Base-by-base conservation (phyloP, 176 grass and related monocot species). In the Carex littledalei region DNA sequence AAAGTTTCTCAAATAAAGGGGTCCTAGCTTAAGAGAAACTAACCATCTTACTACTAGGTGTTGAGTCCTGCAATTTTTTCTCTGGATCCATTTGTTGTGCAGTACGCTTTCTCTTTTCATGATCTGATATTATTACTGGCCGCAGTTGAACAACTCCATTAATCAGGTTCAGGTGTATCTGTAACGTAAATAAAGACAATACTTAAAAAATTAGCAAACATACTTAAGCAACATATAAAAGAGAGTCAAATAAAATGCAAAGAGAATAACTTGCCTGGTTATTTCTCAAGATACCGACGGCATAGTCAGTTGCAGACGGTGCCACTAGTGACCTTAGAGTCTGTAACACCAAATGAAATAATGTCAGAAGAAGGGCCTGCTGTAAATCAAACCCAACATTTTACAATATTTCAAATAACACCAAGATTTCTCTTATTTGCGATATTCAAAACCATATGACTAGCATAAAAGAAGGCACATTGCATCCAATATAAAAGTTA, bases 101-200 rank as follows among this genome's bases (percentile, higher is more conserved):
- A 8, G 22, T 83, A n/a, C 13, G 81, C 81, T 83, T 83, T 83
- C 81, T 83, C 20, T 67, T 83, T 82, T 82, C 61, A 4, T 66
- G 37, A 22, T 83, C 21, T 17, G 63, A 53, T 21, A 43, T 83
- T 22, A 88, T 90, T 78, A 88, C 85, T 59, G 95, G 92, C 61
- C 93, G 84, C 70, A 98, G 34, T 79, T 94, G 93, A 79, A 92
- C 83, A 18, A 92, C 80, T 78, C 89, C 88, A 92, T 98, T 83
- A 88, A 98, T 87, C 81, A 80, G 89, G 88, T 94, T 98, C 78
- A 98, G 78, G 89, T 94, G 80, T 78, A 98, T 75, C 94, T 97
- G 89, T 8, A 63, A 85, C 80, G 89, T 0, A 88, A 85, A 85
- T 26, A 64, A 88, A 88, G 58, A 79, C 14, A 76, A 70, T 79